Percentiles rank a stretch among this genome's conserved stretches.
phyloP scores from a whole-genome alignment of 164 flowering plant species.

The Tinospora cordifolia region DNA sequence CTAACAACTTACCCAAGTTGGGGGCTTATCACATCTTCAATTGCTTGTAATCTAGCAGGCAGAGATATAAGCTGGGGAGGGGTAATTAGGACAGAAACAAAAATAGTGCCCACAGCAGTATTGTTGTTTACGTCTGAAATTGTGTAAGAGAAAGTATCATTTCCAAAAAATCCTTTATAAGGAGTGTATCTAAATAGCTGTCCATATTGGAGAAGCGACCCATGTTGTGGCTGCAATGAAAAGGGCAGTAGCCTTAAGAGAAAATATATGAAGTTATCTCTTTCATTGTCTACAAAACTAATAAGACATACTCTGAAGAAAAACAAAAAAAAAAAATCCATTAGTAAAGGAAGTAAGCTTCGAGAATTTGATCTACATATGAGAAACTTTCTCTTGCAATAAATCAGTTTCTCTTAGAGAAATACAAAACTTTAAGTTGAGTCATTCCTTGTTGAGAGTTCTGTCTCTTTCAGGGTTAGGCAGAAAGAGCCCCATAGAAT shows the following conservation, averaged over 20 bases:
- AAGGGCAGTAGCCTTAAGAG: background rate
- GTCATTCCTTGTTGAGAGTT: no score
- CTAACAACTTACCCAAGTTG: constrained; percentile 47
- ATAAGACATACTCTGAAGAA: background rate
- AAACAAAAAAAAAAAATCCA: background rate
- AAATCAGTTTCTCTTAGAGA: no score
- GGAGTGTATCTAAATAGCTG: constrained; percentile 72
- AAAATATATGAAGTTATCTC: background rate
- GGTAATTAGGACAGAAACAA: constrained; percentile 47
- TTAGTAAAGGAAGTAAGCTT: background rate
- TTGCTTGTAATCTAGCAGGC: constrained; percentile 61
- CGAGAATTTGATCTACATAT: background rate
- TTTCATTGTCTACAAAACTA: background rate
- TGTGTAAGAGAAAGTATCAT: constrained; percentile 63
- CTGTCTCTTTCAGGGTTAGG: no score
- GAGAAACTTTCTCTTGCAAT: background rate
- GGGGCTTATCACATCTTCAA: constrained; percentile 69
- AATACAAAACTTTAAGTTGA: no score
- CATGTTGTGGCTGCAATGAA: constrained; percentile 64
- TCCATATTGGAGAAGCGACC: constrained; percentile 64
- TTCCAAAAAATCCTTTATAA: constrained; percentile 59
- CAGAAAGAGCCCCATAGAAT: no score
- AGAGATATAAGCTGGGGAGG: constrained; percentile 77
- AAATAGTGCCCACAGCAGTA: constrained; percentile 45
- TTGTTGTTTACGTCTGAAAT: constrained; percentile 62